Evolutionary conservation across 371 early-diverging fungal species (phyloP).

Genomic region (Massospora cicadina): DNA sequence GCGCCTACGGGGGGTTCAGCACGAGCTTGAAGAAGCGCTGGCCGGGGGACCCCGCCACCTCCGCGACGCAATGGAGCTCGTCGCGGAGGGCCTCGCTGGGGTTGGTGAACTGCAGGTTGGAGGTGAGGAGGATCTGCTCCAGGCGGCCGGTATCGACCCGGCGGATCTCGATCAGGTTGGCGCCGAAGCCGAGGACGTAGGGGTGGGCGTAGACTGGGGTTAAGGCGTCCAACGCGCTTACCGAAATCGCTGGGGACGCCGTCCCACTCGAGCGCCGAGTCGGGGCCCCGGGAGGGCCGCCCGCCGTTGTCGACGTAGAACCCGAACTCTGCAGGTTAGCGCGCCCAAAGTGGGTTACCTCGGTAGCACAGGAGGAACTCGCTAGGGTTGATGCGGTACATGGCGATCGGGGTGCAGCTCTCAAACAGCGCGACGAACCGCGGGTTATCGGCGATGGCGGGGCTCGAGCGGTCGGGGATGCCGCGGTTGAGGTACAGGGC

Average conservation of each 20-base stretch:
- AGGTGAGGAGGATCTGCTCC: constrained; percentile 38
- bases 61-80: not conserved
- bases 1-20: too few relatives aligned
- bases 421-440: constrained; percentile 60
- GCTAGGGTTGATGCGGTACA: constrained; percentile 55
- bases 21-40: constrained; percentile 3
- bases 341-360: constrained; percentile 19
- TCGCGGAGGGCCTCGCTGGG: not conserved
- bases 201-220: constrained; percentile 36
- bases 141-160: constrained; percentile 56
- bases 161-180: constrained; percentile 79
- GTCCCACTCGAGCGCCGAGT: constrained; percentile 63
- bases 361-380: constrained; percentile 79
- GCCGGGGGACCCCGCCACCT: not conserved
- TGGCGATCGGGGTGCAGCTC: constrained; percentile 50
- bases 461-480: constrained; percentile 60
- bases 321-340: constrained; percentile 39
- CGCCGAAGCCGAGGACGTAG: constrained; percentile 73
- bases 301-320: constrained; percentile 80
- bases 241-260: constrained; percentile 49
- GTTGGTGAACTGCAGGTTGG: constrained; percentile 19
- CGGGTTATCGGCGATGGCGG: constrained; percentile 21
- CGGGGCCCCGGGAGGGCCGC: constrained; percentile 33
- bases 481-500: constrained; percentile 40
- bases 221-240: constrained; percentile 12